These are phyloP conservation scores for Moniliella sp. DNA, from an alignment of 1,284 basidiomycete genomes.

Conservation along the genomic window DNA sequence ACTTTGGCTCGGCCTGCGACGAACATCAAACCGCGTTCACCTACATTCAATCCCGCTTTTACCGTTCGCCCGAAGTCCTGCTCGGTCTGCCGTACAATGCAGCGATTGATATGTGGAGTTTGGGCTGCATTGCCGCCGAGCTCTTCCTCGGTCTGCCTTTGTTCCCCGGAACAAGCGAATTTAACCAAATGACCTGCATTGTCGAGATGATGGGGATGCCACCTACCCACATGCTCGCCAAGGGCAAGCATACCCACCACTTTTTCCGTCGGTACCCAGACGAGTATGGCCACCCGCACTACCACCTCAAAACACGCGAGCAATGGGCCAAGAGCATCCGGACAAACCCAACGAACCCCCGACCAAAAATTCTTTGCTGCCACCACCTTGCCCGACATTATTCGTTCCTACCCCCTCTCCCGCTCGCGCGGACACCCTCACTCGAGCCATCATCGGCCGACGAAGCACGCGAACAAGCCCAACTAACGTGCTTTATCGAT, in stretches of 20 bases:
- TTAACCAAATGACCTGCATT: slow-evolving; percentile 87
- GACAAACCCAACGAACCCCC: slow-evolving; percentile 86
- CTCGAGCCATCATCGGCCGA: too few species aligned
- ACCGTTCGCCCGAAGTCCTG: slow-evolving; percentile 88
- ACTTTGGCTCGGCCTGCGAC: slow-evolving; percentile 95
- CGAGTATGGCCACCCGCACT: slow-evolving; percentile 60
- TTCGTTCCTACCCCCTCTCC: slow-evolving; percentile 79
- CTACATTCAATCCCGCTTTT: slow-evolving; percentile 96
- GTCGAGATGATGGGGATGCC: slow-evolving; percentile 92
- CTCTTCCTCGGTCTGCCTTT: slow-evolving; percentile 83
- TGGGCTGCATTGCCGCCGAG: slow-evolving; percentile 90
- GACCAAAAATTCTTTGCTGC: slow-evolving; percentile 94
- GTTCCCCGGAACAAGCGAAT: slow-evolving; percentile 95
- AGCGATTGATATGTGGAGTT: slow-evolving; percentile 82
- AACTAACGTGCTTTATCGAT: slow-evolving; percentile 80
- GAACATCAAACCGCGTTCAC: slow-evolving; percentile 97
- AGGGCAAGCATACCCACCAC: slow-evolving; percentile 78
- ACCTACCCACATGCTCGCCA: slow-evolving; percentile 83
- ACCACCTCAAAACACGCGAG: slow-evolving; percentile 72
- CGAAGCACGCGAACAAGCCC: slow-evolving; percentile 58
- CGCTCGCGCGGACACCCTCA: slow-evolving; percentile 40
- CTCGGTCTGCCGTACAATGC: slow-evolving; percentile 82
- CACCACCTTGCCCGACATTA: slow-evolving; percentile 73
- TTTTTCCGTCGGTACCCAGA: slow-evolving; percentile 70
- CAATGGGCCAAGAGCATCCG: slow-evolving; percentile 76